A percentile compares a stretch with the other conserved stretches of the same genome.
phyloP scores from a whole-genome alignment of 1,139 yeast genomes.

The Debaryomycetaceae sp. region DNA sequence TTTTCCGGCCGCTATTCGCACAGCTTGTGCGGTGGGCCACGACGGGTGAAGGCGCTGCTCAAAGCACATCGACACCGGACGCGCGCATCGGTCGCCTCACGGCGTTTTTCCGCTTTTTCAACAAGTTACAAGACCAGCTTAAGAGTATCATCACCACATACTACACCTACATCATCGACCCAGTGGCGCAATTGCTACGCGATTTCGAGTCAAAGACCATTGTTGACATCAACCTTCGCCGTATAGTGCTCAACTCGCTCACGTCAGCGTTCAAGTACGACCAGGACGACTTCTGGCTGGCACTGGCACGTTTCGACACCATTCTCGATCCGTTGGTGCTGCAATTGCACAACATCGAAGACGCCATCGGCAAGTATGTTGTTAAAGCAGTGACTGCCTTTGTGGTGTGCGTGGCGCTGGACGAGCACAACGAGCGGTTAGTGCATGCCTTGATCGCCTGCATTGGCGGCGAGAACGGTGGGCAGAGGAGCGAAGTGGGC shows the following conservation, averaged over 20 bases:
- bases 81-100: no score
- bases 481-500: conserved; percentile 18
- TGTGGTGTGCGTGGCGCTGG: conserved; percentile 70
- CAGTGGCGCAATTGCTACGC: conserved; percentile 52
- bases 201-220: conserved; percentile 41
- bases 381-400: conserved; percentile 77
- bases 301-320: conserved; percentile 76
- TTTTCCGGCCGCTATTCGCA: conserved; percentile 89
- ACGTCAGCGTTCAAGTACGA: conserved; percentile 81
- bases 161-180: conserved; percentile 79
- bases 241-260: conserved; percentile 67
- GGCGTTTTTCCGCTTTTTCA: conserved; percentile 84
- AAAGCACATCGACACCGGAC: conserved; percentile 22
- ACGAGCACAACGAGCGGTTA: conserved; percentile 66
- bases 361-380: conserved; percentile 66
- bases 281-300: conserved; percentile 92
- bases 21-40: conserved; percentile 91
- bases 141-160: conserved; percentile 86
- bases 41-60: conserved; percentile 65
- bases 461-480: conserved; percentile 33
- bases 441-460: conserved; percentile 34
- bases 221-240: conserved; percentile 56
- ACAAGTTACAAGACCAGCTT: conserved; percentile 75
- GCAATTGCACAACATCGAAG: conserved; percentile 67
- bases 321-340: conserved; percentile 57